phyloP scores from a whole-genome alignment of 331 rosid species.

The Arachis monticola region DNA sequence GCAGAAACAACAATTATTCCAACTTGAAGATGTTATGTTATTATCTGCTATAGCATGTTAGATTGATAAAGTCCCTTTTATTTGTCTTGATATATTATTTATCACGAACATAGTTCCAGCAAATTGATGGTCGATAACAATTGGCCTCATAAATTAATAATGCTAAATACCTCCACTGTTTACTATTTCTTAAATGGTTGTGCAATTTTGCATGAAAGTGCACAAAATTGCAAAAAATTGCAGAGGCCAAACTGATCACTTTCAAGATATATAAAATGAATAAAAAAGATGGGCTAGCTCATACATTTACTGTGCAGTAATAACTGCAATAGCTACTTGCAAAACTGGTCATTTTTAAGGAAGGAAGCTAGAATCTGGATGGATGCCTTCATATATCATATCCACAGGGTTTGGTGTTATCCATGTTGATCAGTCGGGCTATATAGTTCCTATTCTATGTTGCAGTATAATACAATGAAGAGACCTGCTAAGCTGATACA shows the following conservation, averaged over 20 bases:
- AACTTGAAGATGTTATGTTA: slow-evolving; percentile 7
- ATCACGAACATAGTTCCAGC: slow-evolving; percentile 7
- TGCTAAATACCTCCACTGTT: slow-evolving; percentile 3
- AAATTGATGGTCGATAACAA: neutral
- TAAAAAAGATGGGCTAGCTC: neutral
- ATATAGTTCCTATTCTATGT: too few relatives aligned
- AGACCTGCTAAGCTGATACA: too few relatives aligned
- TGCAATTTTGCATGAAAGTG: neutral
- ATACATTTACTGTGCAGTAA: neutral
- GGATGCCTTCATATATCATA: neutral
- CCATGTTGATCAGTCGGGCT: neutral
- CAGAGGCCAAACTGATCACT: neutral
- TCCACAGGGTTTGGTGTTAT: neutral
- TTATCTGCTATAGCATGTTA: neutral
- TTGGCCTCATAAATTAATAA: neutral
- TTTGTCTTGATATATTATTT: neutral
- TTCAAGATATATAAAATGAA: too few relatives aligned
- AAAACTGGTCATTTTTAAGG: neutral
- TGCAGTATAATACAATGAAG: too few relatives aligned
- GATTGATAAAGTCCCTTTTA: neutral
- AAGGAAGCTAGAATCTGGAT: too few relatives aligned
- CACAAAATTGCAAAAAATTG: too few relatives aligned
- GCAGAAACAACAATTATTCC: slow-evolving; percentile 10
- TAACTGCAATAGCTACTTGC: neutral
- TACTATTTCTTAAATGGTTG: slow-evolving; percentile 9